Conservation (phyloP, 139 green algal species). For the Asterochloris erici region DNA sequence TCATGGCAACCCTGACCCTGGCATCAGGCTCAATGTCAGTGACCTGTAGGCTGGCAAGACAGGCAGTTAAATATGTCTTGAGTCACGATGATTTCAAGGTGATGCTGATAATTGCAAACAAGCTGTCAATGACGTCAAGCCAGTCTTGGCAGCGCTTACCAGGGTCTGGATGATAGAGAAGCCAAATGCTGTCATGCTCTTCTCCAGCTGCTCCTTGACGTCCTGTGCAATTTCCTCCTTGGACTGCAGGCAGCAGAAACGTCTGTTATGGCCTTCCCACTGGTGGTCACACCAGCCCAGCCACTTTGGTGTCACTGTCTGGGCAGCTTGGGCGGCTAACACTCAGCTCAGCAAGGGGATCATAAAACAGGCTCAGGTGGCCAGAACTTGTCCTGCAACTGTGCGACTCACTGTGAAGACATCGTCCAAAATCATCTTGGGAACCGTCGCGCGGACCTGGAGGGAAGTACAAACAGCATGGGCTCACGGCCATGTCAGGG, state of each 20-base stretch:
- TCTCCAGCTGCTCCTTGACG: conserved; percentile 63
- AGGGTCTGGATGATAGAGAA: conserved; percentile 86
- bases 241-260: conserved; percentile 13
- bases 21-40: conserved; percentile 78
- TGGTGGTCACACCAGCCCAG: no score
- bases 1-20: conserved; percentile 72
- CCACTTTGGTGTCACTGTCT: no score
- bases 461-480: no score
- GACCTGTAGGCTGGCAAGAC: conserved; percentile 4
- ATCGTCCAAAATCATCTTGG: conserved; percentile 29
- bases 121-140: neutral
- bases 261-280: no score
- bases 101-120: neutral
- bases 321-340: no score
- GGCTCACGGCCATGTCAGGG: no score
- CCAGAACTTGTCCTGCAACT: neutral
- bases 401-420: conserved; percentile 16
- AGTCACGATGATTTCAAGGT: no score
- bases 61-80: no score
- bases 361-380: no score
- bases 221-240: conserved; percentile 88
- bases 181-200: conserved; percentile 77
- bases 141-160: conserved; percentile 39
- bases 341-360: no score
- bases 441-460: conserved; percentile 2